Conservation (phyloP, 768 basidiomycete species). For the Leccinum disarticulatum region DNA sequence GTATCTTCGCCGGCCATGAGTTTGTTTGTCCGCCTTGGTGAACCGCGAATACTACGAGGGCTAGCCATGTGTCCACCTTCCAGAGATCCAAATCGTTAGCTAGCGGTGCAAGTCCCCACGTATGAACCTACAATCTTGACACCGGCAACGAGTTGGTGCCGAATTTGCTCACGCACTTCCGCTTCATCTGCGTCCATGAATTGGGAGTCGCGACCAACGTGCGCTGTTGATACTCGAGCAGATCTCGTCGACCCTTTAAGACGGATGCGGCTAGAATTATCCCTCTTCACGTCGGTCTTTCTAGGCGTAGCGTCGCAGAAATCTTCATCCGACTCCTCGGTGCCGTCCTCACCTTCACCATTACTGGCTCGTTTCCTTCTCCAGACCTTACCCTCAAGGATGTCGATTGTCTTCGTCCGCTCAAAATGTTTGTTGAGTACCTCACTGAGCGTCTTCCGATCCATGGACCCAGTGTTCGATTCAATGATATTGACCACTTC, state of each 20-base stretch:
- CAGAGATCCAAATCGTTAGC: constrained; percentile 39
- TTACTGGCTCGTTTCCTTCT: constrained; percentile 28
- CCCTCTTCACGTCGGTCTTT: constrained; percentile 46
- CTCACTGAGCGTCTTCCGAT: constrained; percentile 78
- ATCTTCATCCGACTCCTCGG: constrained; percentile 45
- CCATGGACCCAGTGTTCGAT: constrained; percentile 58
- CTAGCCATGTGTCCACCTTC: constrained; percentile 58
- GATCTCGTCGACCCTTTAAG: constrained; percentile 26
- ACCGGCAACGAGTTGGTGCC: constrained; percentile 77
- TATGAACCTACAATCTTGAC: constrained; percentile 57
- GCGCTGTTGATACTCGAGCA: constrained; percentile 40
- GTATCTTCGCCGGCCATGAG: constrained; percentile 36
- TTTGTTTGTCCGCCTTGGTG: constrained; percentile 56
- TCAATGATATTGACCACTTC: constrained; percentile 79
- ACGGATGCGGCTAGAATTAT: constrained; percentile 34
- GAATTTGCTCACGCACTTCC: constrained; percentile 82
- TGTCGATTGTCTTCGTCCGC: constrained; percentile 79
- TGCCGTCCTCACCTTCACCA: constrained; percentile 33
- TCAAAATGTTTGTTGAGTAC: constrained; percentile 81
- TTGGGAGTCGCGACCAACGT: constrained; percentile 66
- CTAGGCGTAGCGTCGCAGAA: constrained; percentile 59
- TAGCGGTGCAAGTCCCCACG: neutral
- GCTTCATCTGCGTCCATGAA: constrained; percentile 90
- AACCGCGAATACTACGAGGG: constrained; percentile 69
- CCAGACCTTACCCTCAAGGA: constrained; percentile 69